Base-by-base conservation (phyloP, 768 basidiomycete genomes). In the Thelephora ganbajun region DNA sequence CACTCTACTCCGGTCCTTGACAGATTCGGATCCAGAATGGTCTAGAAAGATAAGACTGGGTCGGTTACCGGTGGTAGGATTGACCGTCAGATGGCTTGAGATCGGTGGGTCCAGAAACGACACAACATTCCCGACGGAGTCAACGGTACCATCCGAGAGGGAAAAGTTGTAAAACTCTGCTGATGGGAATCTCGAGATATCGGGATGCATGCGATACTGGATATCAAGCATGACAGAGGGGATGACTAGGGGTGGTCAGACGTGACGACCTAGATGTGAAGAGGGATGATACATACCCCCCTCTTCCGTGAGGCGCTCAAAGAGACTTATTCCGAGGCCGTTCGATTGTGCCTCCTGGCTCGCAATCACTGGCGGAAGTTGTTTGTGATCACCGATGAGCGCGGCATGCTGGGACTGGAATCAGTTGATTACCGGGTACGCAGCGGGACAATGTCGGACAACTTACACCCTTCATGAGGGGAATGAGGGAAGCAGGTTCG, bases 151-250 rank as follows among this genome's bases (percentile, higher is more conserved):
- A 59, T 94, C 83, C 36, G 68, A 69, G 42, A 96, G 59, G 1
- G 72, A 68, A 22, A 69, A 67, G 37, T 77, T 67, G 66, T 97
- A 97, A 61, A 96, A 96, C 50, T 89, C 82, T 22, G 68, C 60
- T 34, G 84, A 80, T 9, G 93, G 90, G 67, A 97, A 97, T 18
- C 71, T 71, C 1, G 92, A 88, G 55, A 97, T 91, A 34, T 69
- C 69, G 11, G 92, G 93, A 56, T 93, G 90, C 92, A 97, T 97
- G 33, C 92, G 80, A 56, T 96, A 97, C 64, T 97, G 92, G n/a
- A 78, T 73, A 58, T 94, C 83, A 49, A 97, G 76, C 83, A 93
- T 92, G 52, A 92, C 76, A 4, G 86, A 83, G 9, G 90, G 89
- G n/a, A 88, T 76, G 39, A 72, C 87, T 89, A 48, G 11, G 42